Evolutionary conservation across 768 basidiomycete species (phyloP), one percentile per base, ranked within the genome.

Genomic region (Lyophyllum semitale): DNA sequence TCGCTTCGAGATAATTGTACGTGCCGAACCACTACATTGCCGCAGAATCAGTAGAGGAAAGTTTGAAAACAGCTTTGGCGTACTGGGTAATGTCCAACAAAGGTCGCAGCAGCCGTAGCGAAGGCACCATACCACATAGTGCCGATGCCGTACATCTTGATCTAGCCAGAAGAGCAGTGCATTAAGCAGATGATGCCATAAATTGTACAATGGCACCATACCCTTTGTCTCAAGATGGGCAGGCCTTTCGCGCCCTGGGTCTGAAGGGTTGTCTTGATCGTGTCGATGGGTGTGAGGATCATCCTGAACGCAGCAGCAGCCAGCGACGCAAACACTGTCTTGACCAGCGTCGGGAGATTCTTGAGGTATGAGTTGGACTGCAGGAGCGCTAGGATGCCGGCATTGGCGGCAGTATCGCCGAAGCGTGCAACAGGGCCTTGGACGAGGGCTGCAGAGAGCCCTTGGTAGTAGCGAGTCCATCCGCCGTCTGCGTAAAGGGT

Each of bases 341-440:
- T 88, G 66, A 91, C 65, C 23, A 80, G 72, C 1, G 75, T 60
- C 0, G 90, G 91, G 9, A 92, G 77, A 20, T 74, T 67, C 59
- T 72, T 83, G 74, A 92, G 80, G 62, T 85, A 88, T 0, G 83
- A 71, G 68, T 97, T 90, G 4, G 87, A 88, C 54, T 88, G 71
- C 23, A 98, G 77, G 2, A 98, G 78, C 1, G 93, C 94, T 20
- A 96, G 79, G 55, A 97, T 93, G 8, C 94, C 95, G 0, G 82
- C 92, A 67, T 98, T 97, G 20, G 95, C 93, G 1, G 93, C 93
- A 2, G 96, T 98, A 70, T 98, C 96, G 0, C 94, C 95, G 67
- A 98, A 98, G 12, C 96, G 85, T 4, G 89, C 78, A 8, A 89
- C 76, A 0, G 89, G 89, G 41, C 89, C 95, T 72, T 92, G 95